A percentile compares a stretch with the other conserved stretches of the same genome.
Conservation (phyloP, 805 yeast genomes). For the Aciculoconidium aculeatum region DNA sequence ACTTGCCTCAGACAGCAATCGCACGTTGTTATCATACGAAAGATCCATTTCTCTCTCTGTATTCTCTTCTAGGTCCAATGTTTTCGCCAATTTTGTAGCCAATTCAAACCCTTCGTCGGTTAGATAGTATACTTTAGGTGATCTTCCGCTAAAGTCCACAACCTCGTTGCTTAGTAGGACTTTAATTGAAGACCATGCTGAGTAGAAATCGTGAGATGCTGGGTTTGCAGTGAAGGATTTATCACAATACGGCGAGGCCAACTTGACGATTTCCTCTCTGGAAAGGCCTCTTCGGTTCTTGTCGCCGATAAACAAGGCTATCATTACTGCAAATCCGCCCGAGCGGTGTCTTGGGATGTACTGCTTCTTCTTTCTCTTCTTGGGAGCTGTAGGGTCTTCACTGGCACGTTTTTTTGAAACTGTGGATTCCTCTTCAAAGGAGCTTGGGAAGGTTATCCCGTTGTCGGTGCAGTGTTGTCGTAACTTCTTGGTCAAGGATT, state of each 20-base stretch:
- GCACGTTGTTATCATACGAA: conserved; percentile 32
- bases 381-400: conserved; percentile 2
- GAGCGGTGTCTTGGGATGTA: conserved; percentile 73
- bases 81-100: conserved; percentile 50
- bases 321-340: conserved; percentile 79
- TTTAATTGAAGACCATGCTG: conserved; percentile 72
- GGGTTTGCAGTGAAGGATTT: conserved; percentile 56
- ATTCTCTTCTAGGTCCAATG: conserved; percentile 11
- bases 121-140: conserved; percentile 52
- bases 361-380: conserved; percentile 17
- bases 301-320: conserved; percentile 52
- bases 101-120: conserved; percentile 66
- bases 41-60: conserved; percentile 13
- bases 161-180: conserved; percentile 56
- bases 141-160: conserved; percentile 47
- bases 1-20: conserved; percentile 17
- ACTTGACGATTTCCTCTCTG: conserved; percentile 50
- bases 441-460: conserved; percentile 41
- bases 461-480: conserved; percentile 50
- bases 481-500: conserved; percentile 42
- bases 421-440: conserved; percentile 13
- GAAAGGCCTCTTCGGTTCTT: conserved; percentile 49
- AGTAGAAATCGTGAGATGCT: conserved; percentile 54
- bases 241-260: conserved; percentile 53
- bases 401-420: background rate